Percentiles rank a stretch among this genome's conserved stretches.
These are phyloP conservation scores for Cylindricascospora bacillispora DNA, from an alignment of 1,139 yeast species.

Conservation along the genomic window DNA sequence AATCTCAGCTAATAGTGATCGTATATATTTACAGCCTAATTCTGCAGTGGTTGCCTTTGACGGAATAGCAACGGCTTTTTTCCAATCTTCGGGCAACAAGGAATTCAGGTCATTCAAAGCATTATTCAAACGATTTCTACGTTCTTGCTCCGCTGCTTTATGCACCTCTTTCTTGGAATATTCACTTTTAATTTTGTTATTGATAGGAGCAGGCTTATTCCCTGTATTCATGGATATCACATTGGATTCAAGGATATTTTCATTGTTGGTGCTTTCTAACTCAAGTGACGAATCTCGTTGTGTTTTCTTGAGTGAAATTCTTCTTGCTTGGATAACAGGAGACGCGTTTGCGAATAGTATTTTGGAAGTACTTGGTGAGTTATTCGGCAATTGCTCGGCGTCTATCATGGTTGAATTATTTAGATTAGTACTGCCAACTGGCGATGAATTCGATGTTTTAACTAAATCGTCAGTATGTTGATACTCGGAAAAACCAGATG, in stretches of 20 bases:
- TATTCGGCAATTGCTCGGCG: too few relatives aligned
- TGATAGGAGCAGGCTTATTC: background rate
- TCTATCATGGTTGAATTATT: too few relatives aligned
- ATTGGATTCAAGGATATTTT: background rate
- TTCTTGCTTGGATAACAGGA: background rate
- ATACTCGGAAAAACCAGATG: background rate
- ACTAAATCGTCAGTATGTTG: too few relatives aligned
- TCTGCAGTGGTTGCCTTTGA: constrained; percentile 94
- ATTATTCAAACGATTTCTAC: constrained; percentile 80
- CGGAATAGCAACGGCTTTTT: constrained; percentile 47
- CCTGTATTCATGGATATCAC: background rate
- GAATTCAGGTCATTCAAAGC: constrained; percentile 68
- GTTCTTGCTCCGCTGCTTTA: constrained; percentile 90
- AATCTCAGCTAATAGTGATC: constrained; percentile 28
- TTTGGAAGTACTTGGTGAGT: too few relatives aligned
- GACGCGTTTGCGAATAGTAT: background rate
- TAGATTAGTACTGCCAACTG: too few relatives aligned
- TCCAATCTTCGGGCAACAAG: constrained; percentile 53
- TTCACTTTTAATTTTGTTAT: background rate
- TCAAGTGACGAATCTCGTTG: background rate
- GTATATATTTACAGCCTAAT: constrained; percentile 62
- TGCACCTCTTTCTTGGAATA: constrained; percentile 57
- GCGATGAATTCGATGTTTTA: too few relatives aligned
- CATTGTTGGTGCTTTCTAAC: background rate
- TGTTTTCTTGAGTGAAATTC: background rate